Percentiles rank a stretch among this genome's conserved stretches.
Evolutionary conservation across 495 filamentous ascomycete genomes (phyloP).

Genomic region (Melanomma pulvis-pyrius): DNA sequence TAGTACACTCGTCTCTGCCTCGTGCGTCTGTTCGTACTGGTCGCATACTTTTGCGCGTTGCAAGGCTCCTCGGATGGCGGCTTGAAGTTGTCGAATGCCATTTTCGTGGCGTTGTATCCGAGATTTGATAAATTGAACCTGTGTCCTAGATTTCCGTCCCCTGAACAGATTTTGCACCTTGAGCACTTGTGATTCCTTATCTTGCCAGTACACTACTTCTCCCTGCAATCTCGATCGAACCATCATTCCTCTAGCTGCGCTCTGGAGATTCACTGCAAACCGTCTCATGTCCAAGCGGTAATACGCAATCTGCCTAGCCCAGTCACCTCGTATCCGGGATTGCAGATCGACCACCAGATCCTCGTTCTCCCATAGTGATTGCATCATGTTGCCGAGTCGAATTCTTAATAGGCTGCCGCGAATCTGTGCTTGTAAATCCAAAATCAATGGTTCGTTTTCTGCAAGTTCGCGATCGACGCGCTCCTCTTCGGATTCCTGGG

Average conservation of each 20-base stretch:
- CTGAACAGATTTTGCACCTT: slow-evolving; percentile 83
- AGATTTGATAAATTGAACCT: slow-evolving; percentile 66
- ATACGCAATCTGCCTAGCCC: slow-evolving; percentile 72
- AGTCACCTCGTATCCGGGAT: slow-evolving; percentile 77
- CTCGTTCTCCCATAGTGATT: slow-evolving; percentile 87
- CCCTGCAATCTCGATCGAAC: slow-evolving; percentile 64
- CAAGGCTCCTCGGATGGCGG: slow-evolving; percentile 47
- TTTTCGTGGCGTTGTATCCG: slow-evolving; percentile 60
- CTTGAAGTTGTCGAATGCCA: slow-evolving; percentile 61
- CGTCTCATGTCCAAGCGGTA: slow-evolving; percentile 77
- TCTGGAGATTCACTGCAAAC: slow-evolving; percentile 78
- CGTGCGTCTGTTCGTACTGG: slow-evolving; percentile 42
- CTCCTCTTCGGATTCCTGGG: slow-evolving; percentile 86
- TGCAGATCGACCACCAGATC: slow-evolving; percentile 78
- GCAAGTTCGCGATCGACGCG: slow-evolving; percentile 80
- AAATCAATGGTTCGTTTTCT: slow-evolving; percentile 69
- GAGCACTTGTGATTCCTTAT: slow-evolving; percentile 70
- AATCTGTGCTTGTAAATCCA: slow-evolving; percentile 86
- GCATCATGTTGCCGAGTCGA: slow-evolving; percentile 80
- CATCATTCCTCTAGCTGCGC: slow-evolving; percentile 76
- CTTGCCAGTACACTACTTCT: slow-evolving; percentile 68
- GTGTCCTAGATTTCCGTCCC: slow-evolving; percentile 70
- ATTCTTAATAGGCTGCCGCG: slow-evolving; percentile 78
- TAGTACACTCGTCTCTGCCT: slow-evolving; percentile 54
- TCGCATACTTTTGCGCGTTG: slow-evolving; percentile 44